A percentile compares a stretch with the other conserved stretches of the same genome.
Evolutionary conservation across 169 alveolate genomes (phyloP).

Genomic region (Toxoplasma gondii): DNA sequence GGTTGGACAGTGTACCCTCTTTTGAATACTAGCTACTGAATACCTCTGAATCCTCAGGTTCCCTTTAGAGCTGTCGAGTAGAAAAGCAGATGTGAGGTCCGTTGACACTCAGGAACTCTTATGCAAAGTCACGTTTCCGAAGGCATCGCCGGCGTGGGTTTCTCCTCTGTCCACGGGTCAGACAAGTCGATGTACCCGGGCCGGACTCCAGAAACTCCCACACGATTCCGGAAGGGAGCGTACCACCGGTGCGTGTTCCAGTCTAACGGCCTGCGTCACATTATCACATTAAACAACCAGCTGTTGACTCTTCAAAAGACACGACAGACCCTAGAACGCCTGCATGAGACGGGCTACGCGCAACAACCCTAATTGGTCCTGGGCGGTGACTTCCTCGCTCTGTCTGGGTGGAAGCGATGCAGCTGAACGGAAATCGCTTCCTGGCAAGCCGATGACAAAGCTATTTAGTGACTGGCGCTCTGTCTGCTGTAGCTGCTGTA

Average conservation of each 20-base stretch:
- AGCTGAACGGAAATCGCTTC: no score
- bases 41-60: no score
- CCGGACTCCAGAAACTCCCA: conserved; percentile 3
- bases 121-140: no score
- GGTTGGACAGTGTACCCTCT: no score
- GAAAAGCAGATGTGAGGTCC: no score
- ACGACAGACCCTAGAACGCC: neutral
- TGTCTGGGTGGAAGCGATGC: neutral
- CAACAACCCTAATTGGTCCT: neutral
- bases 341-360: neutral
- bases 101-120: no score
- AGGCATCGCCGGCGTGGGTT: neutral
- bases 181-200: conserved; percentile 19
- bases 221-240: neutral
- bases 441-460: no score
- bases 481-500: no score
- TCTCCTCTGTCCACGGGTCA: neutral
- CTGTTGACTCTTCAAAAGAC: neutral
- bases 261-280: conserved; percentile 28
- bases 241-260: conserved; percentile 38
- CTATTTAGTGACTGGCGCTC: no score
- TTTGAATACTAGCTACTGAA: no score
- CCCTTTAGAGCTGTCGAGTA: no score
- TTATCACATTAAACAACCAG: neutral
- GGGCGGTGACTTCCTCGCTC: neutral